Evolutionary conservation across 257 asterid genomes (phyloP).

Genomic region (Echium plantagineum): DNA sequence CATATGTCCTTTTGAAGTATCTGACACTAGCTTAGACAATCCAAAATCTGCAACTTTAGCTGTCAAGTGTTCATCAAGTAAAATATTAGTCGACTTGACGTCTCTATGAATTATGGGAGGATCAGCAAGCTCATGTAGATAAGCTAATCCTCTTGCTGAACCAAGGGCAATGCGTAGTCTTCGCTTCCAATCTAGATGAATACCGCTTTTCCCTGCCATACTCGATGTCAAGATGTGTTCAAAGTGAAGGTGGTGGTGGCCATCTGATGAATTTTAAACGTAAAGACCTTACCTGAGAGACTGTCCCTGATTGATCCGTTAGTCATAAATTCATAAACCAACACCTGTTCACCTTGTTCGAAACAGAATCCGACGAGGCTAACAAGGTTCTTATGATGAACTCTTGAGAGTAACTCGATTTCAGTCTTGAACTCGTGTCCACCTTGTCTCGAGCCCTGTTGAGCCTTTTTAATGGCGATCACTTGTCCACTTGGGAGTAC

Average conservation of each 20-base stretch:
- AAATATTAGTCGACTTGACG: conserved; percentile 71
- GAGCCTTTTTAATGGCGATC: conserved; percentile 79
- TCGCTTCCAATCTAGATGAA: conserved; percentile 79
- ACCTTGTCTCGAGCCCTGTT: conserved; percentile 77
- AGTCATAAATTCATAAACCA: conserved; percentile 81
- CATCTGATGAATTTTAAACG: neutral
- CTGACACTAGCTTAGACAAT: conserved; percentile 77
- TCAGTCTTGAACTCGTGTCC: conserved; percentile 92
- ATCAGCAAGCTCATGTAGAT: conserved; percentile 80
- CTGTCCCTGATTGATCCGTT: conserved; percentile 74
- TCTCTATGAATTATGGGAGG: conserved; percentile 95
- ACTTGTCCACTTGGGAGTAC: conserved; percentile 51
- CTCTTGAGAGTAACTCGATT: conserved; percentile 87
- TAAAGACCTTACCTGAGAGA: conserved; percentile 40
- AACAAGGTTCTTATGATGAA: conserved; percentile 89
- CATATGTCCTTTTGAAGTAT: conserved; percentile 71
- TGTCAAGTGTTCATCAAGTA: conserved; percentile 71
- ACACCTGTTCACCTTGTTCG: conserved; percentile 86
- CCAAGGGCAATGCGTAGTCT: conserved; percentile 70
- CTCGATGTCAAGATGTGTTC: neutral
- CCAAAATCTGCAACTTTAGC: conserved; percentile 97
- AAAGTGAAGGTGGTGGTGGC: neutral
- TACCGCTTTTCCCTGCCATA: conserved; percentile 54
- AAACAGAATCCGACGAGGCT: conserved; percentile 89
- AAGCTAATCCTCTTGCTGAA: conserved; percentile 90